These are phyloP conservation scores for Ustilago tritici DNA, from an alignment of 1,284 basidiomycete genomes.

Conservation along the genomic window DNA sequence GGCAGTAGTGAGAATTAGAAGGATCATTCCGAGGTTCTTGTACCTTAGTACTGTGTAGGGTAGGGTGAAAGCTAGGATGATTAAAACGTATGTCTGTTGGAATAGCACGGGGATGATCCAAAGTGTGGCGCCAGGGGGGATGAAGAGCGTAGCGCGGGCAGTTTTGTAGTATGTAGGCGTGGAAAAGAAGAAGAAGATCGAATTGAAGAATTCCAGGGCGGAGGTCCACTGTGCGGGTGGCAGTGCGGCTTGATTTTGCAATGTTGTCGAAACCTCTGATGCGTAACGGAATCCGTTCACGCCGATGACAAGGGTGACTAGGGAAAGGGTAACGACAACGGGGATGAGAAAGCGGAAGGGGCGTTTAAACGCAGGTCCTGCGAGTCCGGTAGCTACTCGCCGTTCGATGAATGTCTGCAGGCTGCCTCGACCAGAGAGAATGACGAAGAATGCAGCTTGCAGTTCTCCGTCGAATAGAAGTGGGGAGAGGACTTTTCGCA, in stretches of 20 bases:
- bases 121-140: constrained; percentile 47
- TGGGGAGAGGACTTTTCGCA: constrained; percentile 54
- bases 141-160: constrained; percentile 37
- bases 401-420: constrained; percentile 59
- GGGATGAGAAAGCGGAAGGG: constrained; percentile 56
- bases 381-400: constrained; percentile 32
- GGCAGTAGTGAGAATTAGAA: constrained; percentile 50
- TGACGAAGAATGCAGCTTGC: constrained; percentile 54
- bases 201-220: constrained; percentile 56
- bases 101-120: constrained; percentile 59
- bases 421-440: constrained; percentile 47
- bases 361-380: constrained; percentile 57
- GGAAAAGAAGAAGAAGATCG: constrained; percentile 52
- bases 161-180: constrained; percentile 33
- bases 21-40: constrained; percentile 49
- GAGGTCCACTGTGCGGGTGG: constrained; percentile 41
- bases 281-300: constrained; percentile 53
- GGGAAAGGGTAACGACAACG: constrained; percentile 45
- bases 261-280: constrained; percentile 7
- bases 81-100: constrained; percentile 57
- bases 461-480: constrained; percentile 56
- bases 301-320: constrained; percentile 43
- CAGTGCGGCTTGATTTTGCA: constrained; percentile 44
- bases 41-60: constrained; percentile 52
- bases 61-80: constrained; percentile 50